Evolutionary conservation across 2,329 filamentous ascomycete species (phyloP), one percentile per base, ranked within the genome.

Genomic region (Colletotrichum neosansevieriae): DNA sequence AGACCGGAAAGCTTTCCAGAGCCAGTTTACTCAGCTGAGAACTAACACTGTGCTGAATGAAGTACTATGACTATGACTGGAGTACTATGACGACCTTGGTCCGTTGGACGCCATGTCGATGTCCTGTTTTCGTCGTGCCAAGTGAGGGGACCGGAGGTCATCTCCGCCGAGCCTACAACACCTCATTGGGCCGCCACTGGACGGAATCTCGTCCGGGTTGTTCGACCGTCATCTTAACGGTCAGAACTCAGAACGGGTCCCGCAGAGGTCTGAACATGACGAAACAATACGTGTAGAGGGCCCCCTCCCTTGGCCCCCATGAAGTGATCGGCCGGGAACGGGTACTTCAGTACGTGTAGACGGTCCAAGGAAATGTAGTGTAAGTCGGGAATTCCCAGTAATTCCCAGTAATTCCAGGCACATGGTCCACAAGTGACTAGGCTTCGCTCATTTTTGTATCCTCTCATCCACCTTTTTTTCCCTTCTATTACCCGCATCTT

Each of bases 51-150:
- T n/a, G n/a, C n/a, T n/a, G n/a, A n/a, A n/a, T n/a, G n/a, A n/a
- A n/a, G n/a, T n/a, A n/a, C n/a, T n/a, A n/a, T n/a, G n/a, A n/a
- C n/a, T n/a, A n/a, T n/a, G n/a, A n/a, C n/a, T n/a, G n/a, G n/a
- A n/a, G n/a, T n/a, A 38, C 54, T 15, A 65, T 68, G 65, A 65
- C 65, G 65, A 58, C 15, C 15, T 11, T 9, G 21, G 19, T 32
- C 49, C 49, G 3, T 54, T 9, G 15, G 9, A 54, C 56, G 29
- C 47, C 24, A 40, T 50, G 5, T 32, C 12, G 0, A 40, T 19
- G 40, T 24, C 38, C 65, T 65, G 65, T 49, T 68, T 68, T 68
- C 65, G 34, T 68, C 40, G 38, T 13, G 42, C 42, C 40, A 56
- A 50, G 61, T n/a, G 40, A 38, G 45, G 53, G 19, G 34, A 4